These are phyloP conservation scores for Rosa multiflora DNA, from an alignment of 306 rosid species.

Conservation along the genomic window DNA sequence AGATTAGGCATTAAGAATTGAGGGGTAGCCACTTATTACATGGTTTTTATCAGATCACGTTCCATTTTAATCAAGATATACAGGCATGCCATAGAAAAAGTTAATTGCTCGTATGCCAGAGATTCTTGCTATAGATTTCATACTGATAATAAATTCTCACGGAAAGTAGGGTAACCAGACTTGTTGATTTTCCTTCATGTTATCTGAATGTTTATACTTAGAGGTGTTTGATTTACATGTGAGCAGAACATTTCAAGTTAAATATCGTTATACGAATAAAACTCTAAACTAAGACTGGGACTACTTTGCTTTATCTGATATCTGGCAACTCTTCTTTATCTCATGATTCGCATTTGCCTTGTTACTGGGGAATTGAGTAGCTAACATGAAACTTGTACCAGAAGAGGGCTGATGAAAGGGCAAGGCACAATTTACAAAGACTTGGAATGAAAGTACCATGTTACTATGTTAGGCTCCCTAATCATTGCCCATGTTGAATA, in stretches of 20 bases:
- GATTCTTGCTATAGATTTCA: neutral
- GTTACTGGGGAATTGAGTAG: neutral
- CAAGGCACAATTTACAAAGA: neutral
- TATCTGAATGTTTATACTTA: too few relatives aligned
- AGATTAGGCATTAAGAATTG: neutral
- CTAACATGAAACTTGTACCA: neutral
- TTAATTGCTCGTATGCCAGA: neutral
- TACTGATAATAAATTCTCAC: neutral
- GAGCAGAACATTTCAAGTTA: neutral
- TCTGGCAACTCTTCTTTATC: neutral
- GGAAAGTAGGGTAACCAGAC: neutral
- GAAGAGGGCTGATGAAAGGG: neutral
- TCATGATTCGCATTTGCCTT: neutral
- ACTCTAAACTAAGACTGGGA: neutral
- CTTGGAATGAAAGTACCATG: conserved; percentile 5
- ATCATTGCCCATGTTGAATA: conserved; percentile 37
- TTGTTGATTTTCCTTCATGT: neutral
- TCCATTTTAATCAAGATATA: neutral
- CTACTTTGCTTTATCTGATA: neutral
- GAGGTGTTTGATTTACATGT: neutral
- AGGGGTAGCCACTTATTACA: neutral
- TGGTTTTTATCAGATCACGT: neutral
- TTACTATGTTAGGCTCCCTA: conserved; percentile 11
- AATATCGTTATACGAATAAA: neutral
- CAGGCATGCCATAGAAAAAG: too few relatives aligned